These are phyloP conservation scores for Fusarium verticillioides DNA, from an alignment of 2,329 filamentous ascomycete genomes.

Conservation along the genomic window DNA sequence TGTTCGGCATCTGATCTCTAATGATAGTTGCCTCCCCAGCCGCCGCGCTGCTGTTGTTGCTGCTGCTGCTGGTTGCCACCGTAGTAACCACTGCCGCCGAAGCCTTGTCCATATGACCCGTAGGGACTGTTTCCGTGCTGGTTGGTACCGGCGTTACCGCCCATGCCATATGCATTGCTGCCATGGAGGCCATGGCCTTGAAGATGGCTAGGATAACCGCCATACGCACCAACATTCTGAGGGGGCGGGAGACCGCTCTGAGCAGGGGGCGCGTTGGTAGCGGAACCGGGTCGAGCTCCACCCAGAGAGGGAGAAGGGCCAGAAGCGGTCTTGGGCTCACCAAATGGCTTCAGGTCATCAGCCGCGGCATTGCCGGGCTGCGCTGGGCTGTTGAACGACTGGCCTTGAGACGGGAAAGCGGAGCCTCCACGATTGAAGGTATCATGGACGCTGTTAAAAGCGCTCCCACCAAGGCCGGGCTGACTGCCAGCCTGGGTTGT, in stretches of 20 bases:
- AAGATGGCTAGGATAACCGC: constrained; percentile 66
- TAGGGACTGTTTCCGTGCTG: constrained; percentile 66
- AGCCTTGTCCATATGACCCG: constrained; percentile 62
- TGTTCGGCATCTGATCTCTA: constrained; percentile 44
- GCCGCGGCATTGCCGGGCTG: constrained; percentile 57
- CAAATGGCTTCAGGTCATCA: constrained; percentile 70
- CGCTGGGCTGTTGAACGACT: constrained; percentile 63
- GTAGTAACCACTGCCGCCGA: constrained; percentile 61
- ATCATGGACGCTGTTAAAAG: constrained; percentile 66
- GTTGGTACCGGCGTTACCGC: constrained; percentile 60
- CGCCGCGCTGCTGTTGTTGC: constrained; percentile 57
- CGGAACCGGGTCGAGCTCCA: constrained; percentile 67
- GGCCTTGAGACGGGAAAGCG: constrained; percentile 65
- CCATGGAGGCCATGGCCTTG: constrained; percentile 65
- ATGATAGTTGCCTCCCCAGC: constrained; percentile 71
- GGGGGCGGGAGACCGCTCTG: constrained; percentile 67
- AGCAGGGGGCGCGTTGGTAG: constrained; percentile 60
- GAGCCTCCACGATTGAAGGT: constrained; percentile 64
- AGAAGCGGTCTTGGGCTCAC: constrained; percentile 63
- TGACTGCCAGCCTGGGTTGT: constrained; percentile 62
- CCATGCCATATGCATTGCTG: constrained; percentile 65
- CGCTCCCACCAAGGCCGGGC: constrained; percentile 60
- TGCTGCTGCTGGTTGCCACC: constrained; percentile 53
- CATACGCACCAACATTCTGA: constrained; percentile 65
- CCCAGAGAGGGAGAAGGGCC: constrained; percentile 68